phyloP scores from a whole-genome alignment of 2,329 filamentous ascomycete genomes.

The Fusarium humuli region DNA sequence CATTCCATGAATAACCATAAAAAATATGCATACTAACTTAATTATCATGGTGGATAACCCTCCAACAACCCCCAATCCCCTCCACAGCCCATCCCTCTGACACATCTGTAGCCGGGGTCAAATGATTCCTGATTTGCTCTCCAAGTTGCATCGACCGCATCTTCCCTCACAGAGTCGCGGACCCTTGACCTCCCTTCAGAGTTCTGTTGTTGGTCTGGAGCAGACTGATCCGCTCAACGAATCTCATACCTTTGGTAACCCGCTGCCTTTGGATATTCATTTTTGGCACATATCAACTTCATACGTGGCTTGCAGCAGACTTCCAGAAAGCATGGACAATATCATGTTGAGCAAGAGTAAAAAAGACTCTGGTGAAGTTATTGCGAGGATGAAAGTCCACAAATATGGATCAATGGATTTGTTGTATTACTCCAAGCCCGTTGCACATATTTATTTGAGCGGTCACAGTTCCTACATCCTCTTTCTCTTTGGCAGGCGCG shows the following conservation, averaged over 20 bases:
- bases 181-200: background rate
- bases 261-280: background rate
- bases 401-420: background rate
- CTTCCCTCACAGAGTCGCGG: background rate
- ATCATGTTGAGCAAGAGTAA: background rate
- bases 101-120: conserved; percentile 4
- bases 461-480: background rate
- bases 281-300: background rate
- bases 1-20: conserved; percentile 40
- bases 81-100: conserved; percentile 17
- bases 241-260: background rate
- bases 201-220: conserved; percentile 3
- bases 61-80: conserved; percentile 2
- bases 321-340: background rate
- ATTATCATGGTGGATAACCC: conserved; percentile 19
- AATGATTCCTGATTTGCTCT: conserved; percentile 10
- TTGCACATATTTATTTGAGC: background rate
- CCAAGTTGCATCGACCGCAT: background rate
- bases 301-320: background rate
- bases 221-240: background rate
- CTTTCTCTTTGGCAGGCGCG: background rate
- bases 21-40: conserved; percentile 35
- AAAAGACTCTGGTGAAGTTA: background rate
- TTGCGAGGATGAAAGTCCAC: background rate
- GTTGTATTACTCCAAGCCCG: background rate